Conservation (phyloP, 1,284 basidiomycete genomes). For the Vanrija sp. region DNA sequence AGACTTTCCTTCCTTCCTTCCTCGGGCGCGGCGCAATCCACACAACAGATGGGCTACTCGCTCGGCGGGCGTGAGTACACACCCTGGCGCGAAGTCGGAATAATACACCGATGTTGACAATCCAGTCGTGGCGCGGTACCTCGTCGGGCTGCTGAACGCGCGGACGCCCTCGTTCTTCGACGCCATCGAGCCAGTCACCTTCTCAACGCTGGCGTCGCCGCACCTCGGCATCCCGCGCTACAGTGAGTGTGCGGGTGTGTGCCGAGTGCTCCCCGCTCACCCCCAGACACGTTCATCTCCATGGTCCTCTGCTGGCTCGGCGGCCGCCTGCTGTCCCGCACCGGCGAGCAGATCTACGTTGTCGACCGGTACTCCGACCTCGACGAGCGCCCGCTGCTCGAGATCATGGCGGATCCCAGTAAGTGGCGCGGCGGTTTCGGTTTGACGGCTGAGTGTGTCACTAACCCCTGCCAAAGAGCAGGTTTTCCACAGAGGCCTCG, state of each 20-base stretch:
- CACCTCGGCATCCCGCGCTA: slow-evolving; percentile 40
- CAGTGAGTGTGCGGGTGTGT: slow-evolving; percentile 27
- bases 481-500: slow-evolving; percentile 72
- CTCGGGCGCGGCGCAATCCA: neutral
- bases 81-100: neutral
- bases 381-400: slow-evolving; percentile 64
- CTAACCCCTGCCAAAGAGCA: slow-evolving; percentile 53
- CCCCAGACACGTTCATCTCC: slow-evolving; percentile 56
- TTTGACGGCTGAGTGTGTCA: neutral
- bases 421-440: slow-evolving; percentile 29
- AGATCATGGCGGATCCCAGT: slow-evolving; percentile 83
- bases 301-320: slow-evolving; percentile 60
- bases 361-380: slow-evolving; percentile 67
- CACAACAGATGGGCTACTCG: slow-evolving; percentile 40
- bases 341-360: slow-evolving; percentile 75
- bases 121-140: slow-evolving; percentile 45
- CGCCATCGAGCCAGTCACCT: slow-evolving; percentile 30
- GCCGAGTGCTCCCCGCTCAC: neutral
- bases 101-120: too few species aligned
- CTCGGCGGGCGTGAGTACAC: slow-evolving; percentile 42
- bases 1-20: too few species aligned
- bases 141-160: slow-evolving; percentile 41
- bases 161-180: slow-evolving; percentile 43
- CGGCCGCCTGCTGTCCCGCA: slow-evolving; percentile 70
- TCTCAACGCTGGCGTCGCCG: slow-evolving; percentile 45